Base-by-base conservation (phyloP, 768 basidiomycete species). In the Lactifluus volemus region DNA sequence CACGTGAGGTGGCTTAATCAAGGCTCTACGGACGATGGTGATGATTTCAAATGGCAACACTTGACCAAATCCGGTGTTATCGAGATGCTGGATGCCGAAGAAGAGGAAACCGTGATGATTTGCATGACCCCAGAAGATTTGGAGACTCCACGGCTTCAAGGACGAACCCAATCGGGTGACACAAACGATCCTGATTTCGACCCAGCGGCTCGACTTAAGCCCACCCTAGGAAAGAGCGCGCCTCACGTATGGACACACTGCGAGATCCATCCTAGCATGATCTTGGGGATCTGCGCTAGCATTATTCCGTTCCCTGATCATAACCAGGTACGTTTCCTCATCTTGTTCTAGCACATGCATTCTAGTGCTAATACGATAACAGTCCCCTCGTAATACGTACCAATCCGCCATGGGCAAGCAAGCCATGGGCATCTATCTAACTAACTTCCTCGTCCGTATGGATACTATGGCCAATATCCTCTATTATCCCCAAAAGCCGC, bases 371-470 rank as follows among this genome's bases (percentile, higher is more conserved):
- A 50, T 63, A 59, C 67, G 34, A 56, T 19, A 9, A n/a, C 65
- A 98, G 92, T 99, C 96, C 61, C 96, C 96, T 66, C 97, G 96
- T 84, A 99, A 99, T 71, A 99, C 96, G 4, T 99, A 99, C 70
- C 96, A 99, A 77, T 98, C 96, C 49, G 96, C 96, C 55, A 99
- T 99, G 96, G 97, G 97, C 68, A 99, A 99, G 77, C 96, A 99
- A 84, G 96, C 96, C 11, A 99, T 99, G 96, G 96, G 97, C 53
- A 93, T 98, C 66, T 97, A 90, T 75, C 81, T 98, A 39, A 98
- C 96, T 39, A 99, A 98, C 74, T 99, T 96, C 81, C 83, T 97
- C 67, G 89, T 98, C 67, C 92, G 96, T 56, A 96, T 98, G 93
- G 96, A 99, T 73, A 99, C 97, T 10, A 98, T 98, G 96, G 93